phyloP scores from a whole-genome alignment of 345 rosid genomes.

The Corchorus olitorius region DNA sequence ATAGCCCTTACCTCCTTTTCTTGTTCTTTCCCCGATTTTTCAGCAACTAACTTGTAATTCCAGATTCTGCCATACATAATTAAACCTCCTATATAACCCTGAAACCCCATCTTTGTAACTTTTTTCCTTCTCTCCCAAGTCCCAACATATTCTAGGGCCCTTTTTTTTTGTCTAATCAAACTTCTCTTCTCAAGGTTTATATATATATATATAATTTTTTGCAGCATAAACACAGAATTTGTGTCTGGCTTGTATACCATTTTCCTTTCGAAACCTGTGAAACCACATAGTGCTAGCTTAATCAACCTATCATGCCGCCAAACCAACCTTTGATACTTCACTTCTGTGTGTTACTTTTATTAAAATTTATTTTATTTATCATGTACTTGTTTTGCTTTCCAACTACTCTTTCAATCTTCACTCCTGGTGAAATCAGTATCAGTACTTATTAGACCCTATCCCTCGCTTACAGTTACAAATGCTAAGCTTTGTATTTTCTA shows the following conservation, averaged over 20 bases:
- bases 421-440: background rate
- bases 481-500: slow-evolving; percentile 2
- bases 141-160: background rate
- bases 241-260: background rate
- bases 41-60: background rate
- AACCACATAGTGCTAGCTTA: background rate
- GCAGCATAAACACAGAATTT: background rate
- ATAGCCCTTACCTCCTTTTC: background rate
- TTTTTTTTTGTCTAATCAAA: background rate
- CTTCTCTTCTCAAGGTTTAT: background rate
- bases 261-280: background rate
- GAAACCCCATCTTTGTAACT: background rate
- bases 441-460: background rate
- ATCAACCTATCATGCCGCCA: background rate
- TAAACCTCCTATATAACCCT: background rate
- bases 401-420: background rate
- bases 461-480: background rate
- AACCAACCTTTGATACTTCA: background rate
- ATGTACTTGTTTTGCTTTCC: background rate
- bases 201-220: too few species aligned
- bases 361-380: background rate
- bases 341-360: background rate
- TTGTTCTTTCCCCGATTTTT: background rate
- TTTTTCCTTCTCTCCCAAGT: background rate
- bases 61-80: background rate